phyloP scores from a whole-genome alignment of 2,329 filamentous ascomycete genomes.

The Microthyrium microscopicum region DNA sequence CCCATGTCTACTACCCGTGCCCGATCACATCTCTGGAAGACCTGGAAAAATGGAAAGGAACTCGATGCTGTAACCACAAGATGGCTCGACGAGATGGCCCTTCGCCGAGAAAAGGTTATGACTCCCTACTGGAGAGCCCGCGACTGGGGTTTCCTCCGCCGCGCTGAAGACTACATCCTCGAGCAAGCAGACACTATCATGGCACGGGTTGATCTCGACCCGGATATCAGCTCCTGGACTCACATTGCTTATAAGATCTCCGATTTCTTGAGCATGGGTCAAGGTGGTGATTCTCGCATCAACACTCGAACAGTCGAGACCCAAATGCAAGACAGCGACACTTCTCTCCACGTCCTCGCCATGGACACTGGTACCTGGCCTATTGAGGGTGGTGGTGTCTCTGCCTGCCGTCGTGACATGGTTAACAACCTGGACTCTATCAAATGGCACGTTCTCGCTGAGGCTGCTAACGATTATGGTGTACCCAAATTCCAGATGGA shows the following conservation, averaged over 20 bases:
- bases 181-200: constrained; percentile 1
- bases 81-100: constrained; percentile 2
- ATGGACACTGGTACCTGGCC: constrained; percentile 37
- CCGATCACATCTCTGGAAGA: constrained; percentile 4
- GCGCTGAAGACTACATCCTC: not conserved
- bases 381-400: constrained; percentile 37
- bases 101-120: constrained; percentile 1
- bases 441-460: constrained; percentile 37
- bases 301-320: constrained; percentile 24
- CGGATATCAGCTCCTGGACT: constrained; percentile 1
- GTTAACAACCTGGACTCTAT: constrained; percentile 37
- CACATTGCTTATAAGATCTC: constrained; percentile 22
- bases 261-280: constrained; percentile 27
- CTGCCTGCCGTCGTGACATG: constrained; percentile 37
- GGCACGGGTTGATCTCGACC: constrained; percentile 1
- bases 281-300: constrained; percentile 25
- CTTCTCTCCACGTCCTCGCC: constrained; percentile 34
- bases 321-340: constrained; percentile 27
- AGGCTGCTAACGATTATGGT: constrained; percentile 39
- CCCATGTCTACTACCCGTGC: not conserved
- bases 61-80: constrained; percentile 4
- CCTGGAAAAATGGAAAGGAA: constrained; percentile 3
- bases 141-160: not conserved
- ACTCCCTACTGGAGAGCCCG: constrained; percentile 4
- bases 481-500: constrained; percentile 39